A percentile compares a stretch with the other conserved stretches of the same genome.
These are phyloP conservation scores for Ganoderma sinense DNA, from an alignment of 1,284 basidiomycete species.

Conservation along the genomic window DNA sequence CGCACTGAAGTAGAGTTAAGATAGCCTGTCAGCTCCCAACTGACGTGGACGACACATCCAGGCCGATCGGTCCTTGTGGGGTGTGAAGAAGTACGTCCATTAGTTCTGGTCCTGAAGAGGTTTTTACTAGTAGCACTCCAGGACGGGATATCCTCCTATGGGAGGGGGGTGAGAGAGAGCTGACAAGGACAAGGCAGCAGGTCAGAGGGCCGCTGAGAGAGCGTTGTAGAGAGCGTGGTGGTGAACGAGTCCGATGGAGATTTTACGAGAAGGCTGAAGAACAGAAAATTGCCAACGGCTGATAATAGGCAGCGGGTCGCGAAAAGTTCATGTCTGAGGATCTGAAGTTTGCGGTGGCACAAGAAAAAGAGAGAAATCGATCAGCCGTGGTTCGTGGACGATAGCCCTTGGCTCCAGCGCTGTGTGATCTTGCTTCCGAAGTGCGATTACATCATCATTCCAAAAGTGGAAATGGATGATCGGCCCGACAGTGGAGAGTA, in stretches of 20 bases:
- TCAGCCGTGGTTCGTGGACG: neutral
- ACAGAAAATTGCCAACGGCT: neutral
- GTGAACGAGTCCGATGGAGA: neutral
- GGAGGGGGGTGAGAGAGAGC: neutral
- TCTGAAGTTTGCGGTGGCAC: neutral
- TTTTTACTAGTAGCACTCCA: neutral
- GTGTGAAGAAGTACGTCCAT: neutral
- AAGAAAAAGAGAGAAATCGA: neutral
- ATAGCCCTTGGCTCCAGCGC: neutral
- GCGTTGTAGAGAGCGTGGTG: too few species aligned
- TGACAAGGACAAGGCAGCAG: too few species aligned
- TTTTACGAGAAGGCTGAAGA: neutral
- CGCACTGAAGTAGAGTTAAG: slow-evolving; percentile 72
- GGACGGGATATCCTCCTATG: neutral
- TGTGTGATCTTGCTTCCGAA: too few species aligned
- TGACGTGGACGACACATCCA: neutral
- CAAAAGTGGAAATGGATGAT: neutral
- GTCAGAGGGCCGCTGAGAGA: too few species aligned
- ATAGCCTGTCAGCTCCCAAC: slow-evolving; percentile 40
- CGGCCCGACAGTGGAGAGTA: neutral
- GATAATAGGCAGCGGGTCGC: neutral
- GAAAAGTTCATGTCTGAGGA: neutral
- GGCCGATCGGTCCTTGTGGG: neutral
- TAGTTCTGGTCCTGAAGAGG: neutral
- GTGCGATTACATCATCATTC: neutral